Evolutionary conservation across 2,329 filamentous ascomycete species (phyloP).

Genomic region (Diaporthe citrichinensis): DNA sequence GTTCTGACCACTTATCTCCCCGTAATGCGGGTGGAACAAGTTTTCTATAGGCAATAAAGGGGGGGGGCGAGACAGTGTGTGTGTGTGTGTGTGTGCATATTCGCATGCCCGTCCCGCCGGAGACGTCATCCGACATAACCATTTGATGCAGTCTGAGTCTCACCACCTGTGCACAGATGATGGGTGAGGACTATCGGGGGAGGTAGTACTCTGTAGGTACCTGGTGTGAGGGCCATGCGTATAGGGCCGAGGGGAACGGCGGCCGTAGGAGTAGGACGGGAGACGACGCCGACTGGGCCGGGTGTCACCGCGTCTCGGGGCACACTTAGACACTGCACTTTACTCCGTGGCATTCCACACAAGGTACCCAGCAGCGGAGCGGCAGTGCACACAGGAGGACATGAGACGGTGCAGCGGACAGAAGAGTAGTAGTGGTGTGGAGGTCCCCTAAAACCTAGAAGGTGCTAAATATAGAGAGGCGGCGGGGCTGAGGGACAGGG

Average conservation of each 20-base stretch:
- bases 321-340: slow-evolving; percentile 4
- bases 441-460: slow-evolving; percentile 21
- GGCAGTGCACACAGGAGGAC: slow-evolving; percentile 5
- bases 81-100: background rate
- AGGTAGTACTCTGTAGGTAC: background rate
- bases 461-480: slow-evolving; percentile 34
- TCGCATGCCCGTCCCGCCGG: background rate
- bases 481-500: slow-evolving; percentile 31
- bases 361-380: background rate
- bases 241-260: background rate
- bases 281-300: slow-evolving; percentile 25
- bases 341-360: background rate
- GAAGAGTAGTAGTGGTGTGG: background rate
- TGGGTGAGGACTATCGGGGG: no score
- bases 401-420: background rate
- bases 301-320: slow-evolving; percentile 8
- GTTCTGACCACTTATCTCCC: background rate
- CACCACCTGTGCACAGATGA: background rate
- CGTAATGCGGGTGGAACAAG: background rate
- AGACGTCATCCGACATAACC: slow-evolving; percentile 8
- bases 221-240: background rate
- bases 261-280: background rate
- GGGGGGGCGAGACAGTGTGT: background rate
- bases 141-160: background rate
- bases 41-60: slow-evolving; percentile 3